Base-by-base conservation (phyloP, 345 rosid genomes). In the Stellera chamaejasme region DNA sequence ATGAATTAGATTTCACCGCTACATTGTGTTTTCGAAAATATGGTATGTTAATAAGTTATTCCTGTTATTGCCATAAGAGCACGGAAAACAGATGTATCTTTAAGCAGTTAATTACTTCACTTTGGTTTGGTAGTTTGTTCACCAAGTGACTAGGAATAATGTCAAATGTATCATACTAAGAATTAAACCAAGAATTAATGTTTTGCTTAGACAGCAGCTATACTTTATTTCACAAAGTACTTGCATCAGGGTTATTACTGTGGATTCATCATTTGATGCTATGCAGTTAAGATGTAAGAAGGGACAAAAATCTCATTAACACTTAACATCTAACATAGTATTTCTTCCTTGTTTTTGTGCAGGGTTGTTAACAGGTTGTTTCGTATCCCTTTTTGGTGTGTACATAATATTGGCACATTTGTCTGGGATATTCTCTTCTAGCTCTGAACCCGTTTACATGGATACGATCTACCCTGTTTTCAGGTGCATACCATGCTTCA, bases 401-500 rank as follows among this genome's bases (percentile, higher is more conserved):
- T 93, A 93, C 62, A 79, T 88, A 55, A 80, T 79, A 26, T 67
- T 93, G 46, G 99, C 96, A 1, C 96, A 89, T 65, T 56, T 89
- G 12, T 73, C 92, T 19, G 96, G 99, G 27, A 60, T 87, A 42
- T 87, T 89, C 65, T 70, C 81, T 5, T 55, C 92, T 42, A 66
- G 53, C 61, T 63, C 64, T 15, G 78, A 73, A 61, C 52, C 67
- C 12, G 72, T 79, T 11, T 89, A 84, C 49, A 63, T 93, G 70
- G 99, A 93, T 59, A 93, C 81, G 15, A 81, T 89, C 56, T 89
- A 87, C 68, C 97, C 99, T 28, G 85, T 84, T 77, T 93, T 93
- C 88, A 93, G 99, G 99, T 92, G 56, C 52, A 55, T 1, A 0
- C 23, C 19, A 10, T 28, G 48, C 16, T 13, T 2, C 25, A 32